Conservation (phyloP, 495 filamentous ascomycete species). For the Clohesyomyces aquaticus region DNA sequence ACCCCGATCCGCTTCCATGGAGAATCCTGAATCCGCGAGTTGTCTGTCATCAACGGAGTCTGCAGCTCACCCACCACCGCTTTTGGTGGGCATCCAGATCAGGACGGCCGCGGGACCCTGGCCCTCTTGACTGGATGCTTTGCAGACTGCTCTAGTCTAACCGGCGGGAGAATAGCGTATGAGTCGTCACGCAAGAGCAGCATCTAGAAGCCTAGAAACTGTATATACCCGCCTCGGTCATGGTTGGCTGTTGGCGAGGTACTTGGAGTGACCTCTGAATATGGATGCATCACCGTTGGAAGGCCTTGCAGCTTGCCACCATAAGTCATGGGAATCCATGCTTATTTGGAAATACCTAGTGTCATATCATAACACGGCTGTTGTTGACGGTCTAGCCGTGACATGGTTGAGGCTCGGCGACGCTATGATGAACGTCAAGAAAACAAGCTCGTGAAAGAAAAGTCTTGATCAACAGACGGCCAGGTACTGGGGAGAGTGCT, state of each 20-base stretch:
- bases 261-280: slow-evolving; percentile 6
- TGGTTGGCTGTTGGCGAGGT: slow-evolving; percentile 8
- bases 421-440: not conserved
- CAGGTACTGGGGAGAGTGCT: no score
- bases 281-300: not conserved
- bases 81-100: not conserved
- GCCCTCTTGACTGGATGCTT: no score
- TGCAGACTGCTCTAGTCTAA: no score
- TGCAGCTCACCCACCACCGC: not conserved
- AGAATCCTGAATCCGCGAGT: not conserved
- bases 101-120: no score
- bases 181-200: not conserved
- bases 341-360: not conserved
- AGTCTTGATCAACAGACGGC: no score
- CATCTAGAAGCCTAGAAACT: slow-evolving; percentile 9
- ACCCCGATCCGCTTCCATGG: slow-evolving; percentile 12
- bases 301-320: not conserved
- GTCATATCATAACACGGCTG: slow-evolving; percentile 1
- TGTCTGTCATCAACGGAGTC: not conserved
- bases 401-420: no score
- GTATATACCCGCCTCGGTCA: slow-evolving; percentile 6
- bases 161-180: slow-evolving; percentile 9
- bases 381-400: slow-evolving; percentile 9
- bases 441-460: not conserved
- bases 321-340: no score